A percentile compares a stretch with the other conserved stretches of the same genome.
These are phyloP conservation scores for Candida vartiovaarae DNA, from an alignment of 805 yeast species.

Conservation along the genomic window DNA sequence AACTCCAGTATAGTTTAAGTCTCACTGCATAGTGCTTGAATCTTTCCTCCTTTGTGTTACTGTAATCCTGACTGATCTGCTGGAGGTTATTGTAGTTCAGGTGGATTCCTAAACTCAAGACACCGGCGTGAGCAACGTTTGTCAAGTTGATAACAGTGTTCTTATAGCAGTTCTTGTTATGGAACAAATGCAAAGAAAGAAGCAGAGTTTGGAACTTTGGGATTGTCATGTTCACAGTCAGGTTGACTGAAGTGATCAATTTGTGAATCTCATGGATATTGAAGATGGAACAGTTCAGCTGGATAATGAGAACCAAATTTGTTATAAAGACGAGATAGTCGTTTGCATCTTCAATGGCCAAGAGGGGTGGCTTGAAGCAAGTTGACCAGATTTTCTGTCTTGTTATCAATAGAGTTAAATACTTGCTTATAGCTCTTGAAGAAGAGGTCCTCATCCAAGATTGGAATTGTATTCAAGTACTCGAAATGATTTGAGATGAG, in stretches of 20 bases:
- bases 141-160: constrained; percentile 19
- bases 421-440: constrained; percentile 16
- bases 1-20: constrained; percentile 39
- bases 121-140: constrained; percentile 14
- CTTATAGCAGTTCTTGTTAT: constrained; percentile 23
- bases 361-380: constrained; percentile 1
- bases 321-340: constrained; percentile 18
- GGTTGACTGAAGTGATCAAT: constrained; percentile 14
- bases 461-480: constrained; percentile 21
- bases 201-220: constrained; percentile 19
- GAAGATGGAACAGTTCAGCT: constrained; percentile 23
- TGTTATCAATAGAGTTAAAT: constrained; percentile 14
- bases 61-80: constrained; percentile 3
- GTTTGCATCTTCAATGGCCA: constrained; percentile 19
- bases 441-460: constrained; percentile 20
- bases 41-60: constrained; percentile 10
- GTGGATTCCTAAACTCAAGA: constrained; percentile 23
- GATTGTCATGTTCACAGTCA: constrained; percentile 12
- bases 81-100: constrained; percentile 21
- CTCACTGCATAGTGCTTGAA: constrained; percentile 21
- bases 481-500: constrained; percentile 22
- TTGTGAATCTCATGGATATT: constrained; percentile 24
- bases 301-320: constrained; percentile 35
- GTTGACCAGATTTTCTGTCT: constrained; percentile 10
- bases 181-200: constrained; percentile 20